Base-by-base conservation (phyloP, 257 asterid species). In the Fraxinus anomala region DNA sequence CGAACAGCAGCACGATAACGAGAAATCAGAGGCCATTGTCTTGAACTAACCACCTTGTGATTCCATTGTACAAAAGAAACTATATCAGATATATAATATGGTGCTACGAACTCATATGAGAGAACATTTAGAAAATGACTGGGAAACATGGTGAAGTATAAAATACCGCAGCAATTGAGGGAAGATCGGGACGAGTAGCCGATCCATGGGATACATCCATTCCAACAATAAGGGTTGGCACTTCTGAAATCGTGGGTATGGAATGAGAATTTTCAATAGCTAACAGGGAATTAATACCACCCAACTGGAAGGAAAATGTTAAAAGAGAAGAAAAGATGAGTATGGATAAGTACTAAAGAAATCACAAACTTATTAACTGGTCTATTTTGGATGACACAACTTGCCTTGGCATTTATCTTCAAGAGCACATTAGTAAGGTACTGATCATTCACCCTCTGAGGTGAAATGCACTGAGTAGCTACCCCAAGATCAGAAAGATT, bases 181-280 rank as follows among this genome's bases (percentile, higher is more conserved):
- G 96, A 70, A 87, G 85, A 37, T 89, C 96, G 31, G 90, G 73
- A n/a, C 88, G 92, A 54, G 96, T 92, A 33, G 97, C 91, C 21
- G 97, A 88, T 65, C 93, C 96, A 75, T 92, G 97, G 11, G 97
- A 92, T 14, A 92, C 97, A 63, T 92, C 97, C 97, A 92, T 92
- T n/a, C 97, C 97, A 12, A 89, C 37, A 0, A 92, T 89, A 10
- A 92, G 79, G 0, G 97, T 92, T 19, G 97, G 93, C 0, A 84
- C 84, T 68, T 56, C 36, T 8, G 88, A 89, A 61, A 89, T 83
- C 47, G 81, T 30, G 11, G 93, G 91, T 11, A 87, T 74, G 0
- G 85, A 74, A 7, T 47, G 80, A 33, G 82, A 0, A 23, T 67
- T 76, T 84, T 92, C 97, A 39, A 80, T 67, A 2, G 79, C 39